Evolutionary conservation across 495 filamentous ascomycete genomes (phyloP).

Genomic region (Haplographium delicatum): DNA sequence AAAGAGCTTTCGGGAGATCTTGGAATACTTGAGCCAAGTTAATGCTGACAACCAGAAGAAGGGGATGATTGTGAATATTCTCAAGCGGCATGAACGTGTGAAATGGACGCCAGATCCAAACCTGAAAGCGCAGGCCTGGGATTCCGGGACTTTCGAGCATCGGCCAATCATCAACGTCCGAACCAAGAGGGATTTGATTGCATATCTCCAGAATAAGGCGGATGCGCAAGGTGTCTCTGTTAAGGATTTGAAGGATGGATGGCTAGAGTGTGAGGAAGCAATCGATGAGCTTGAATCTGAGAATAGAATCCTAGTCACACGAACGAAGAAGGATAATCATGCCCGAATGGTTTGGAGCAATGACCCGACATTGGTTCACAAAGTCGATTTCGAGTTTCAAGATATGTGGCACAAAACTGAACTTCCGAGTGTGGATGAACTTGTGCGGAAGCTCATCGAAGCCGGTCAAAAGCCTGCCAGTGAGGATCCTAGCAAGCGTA

Average conservation of each 20-base stretch:
- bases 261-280: conserved; percentile 72
- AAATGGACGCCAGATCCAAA: conserved; percentile 57
- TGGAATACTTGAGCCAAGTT: conserved; percentile 68
- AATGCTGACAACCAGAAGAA: conserved; percentile 39
- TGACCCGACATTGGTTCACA: conserved; percentile 67
- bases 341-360: conserved; percentile 85
- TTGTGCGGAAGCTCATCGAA: conserved; percentile 68
- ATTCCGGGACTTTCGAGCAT: conserved; percentile 66
- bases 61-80: conserved; percentile 37
- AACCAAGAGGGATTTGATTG: conserved; percentile 66
- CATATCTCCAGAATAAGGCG: conserved; percentile 70
- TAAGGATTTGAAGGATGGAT: conserved; percentile 90
- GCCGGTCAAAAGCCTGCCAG: conserved; percentile 74
- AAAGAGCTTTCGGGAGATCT: conserved; percentile 65
- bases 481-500: conserved; percentile 60
- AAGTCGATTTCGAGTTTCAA: conserved; percentile 77
- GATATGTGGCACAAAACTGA: conserved; percentile 75
- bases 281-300: conserved; percentile 73
- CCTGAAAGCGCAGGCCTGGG: conserved; percentile 47
- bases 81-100: conserved; percentile 59
- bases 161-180: conserved; percentile 71
- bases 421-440: conserved; percentile 67
- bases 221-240: conserved; percentile 78
- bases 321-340: conserved; percentile 89
- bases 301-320: conserved; percentile 74